Base-by-base conservation (phyloP, 2,329 filamentous ascomycete genomes). In the Pseudocercospora pini-densiflorae region DNA sequence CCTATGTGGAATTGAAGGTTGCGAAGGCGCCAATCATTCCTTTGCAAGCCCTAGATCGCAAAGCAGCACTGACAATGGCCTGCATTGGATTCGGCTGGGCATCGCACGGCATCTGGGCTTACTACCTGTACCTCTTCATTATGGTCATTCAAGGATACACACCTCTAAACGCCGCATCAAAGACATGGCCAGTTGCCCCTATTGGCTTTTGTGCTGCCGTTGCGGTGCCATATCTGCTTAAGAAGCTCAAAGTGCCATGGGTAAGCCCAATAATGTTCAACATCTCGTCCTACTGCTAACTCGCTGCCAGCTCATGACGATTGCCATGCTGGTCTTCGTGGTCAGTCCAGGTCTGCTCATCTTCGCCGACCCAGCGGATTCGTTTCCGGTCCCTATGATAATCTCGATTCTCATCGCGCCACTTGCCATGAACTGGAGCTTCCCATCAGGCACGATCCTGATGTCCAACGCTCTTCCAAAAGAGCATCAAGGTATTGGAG, bases 341-440 rank as follows among this genome's bases (percentile, higher is more conserved):
- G 68, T 70, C 21, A 78, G 78, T 31, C 74, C 74, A 43, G 68
- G 74, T 49, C 67, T 79, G 36, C 66, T 75, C 16, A 72, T 71
- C 9, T 75, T 73, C 24, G 71, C 72, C 70, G 10, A 27, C 21
- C 78, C 78, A 9, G 70, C 73, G 16, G 68, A 77, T 8, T 71
- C 63, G 8, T 79, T 79, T 72, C 79, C 77, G 76, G 73, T 74
- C 1, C 76, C 78, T 53, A 77, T 75, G 31, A 79, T 80, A 61
- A 70, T 78, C 33, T 73, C 72, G 36, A 75, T 78, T 51, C 54
- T 78, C 59, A 70, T 78, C 61, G 77, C 77, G 73, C 76, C 77
- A 1, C 75, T 73, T 61, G 76, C 75, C 27, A 77, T 79, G 76
- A 76, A 80, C 60, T 71, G 75, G 71, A 69, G 65, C 2, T 76